A percentile compares a stretch with the other conserved stretches of the same genome.
Conservation (phyloP, 805 yeast species). For the Metschnikowia gelsemii region DNA sequence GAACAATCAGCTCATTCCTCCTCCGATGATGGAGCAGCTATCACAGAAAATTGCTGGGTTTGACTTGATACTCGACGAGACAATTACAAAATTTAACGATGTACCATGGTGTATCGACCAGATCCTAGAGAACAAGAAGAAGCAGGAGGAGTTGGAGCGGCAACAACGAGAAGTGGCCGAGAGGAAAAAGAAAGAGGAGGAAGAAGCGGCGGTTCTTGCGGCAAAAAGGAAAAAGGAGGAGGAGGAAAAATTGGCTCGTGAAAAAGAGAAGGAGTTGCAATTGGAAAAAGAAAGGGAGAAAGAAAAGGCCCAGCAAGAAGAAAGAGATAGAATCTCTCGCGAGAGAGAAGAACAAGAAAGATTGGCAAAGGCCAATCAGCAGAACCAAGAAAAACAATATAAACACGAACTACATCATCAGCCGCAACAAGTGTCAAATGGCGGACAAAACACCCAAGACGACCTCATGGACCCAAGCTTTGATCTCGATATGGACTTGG, state of each 20-base stretch:
- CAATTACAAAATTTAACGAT: slow-evolving; percentile 41
- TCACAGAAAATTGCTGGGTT: slow-evolving; percentile 35
- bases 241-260: slow-evolving; percentile 21
- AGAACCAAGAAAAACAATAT: slow-evolving; percentile 11
- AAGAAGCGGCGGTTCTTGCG: slow-evolving; percentile 17
- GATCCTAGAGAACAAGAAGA: slow-evolving; percentile 41
- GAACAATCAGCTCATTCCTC: slow-evolving; percentile 41
- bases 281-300: slow-evolving; percentile 19
- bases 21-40: slow-evolving; percentile 37
- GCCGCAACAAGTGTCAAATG: not conserved
- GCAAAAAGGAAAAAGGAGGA: slow-evolving; percentile 20
- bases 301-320: slow-evolving; percentile 13
- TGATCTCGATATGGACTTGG: slow-evolving; percentile 28
- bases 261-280: slow-evolving; percentile 20
- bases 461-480: slow-evolving; percentile 27
- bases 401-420: slow-evolving; percentile 6
- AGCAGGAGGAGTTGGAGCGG: slow-evolving; percentile 38
- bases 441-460: not conserved
- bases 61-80: slow-evolving; percentile 45
- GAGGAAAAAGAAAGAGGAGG: slow-evolving; percentile 22
- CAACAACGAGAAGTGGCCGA: slow-evolving; percentile 33
- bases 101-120: slow-evolving; percentile 45
- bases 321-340: slow-evolving; percentile 15
- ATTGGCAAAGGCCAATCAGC: slow-evolving; percentile 15
- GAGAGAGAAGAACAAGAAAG: slow-evolving; percentile 15